Evolutionary conservation across 202 grass and related monocot species (phyloP).

Genomic region (Carex sylvatica): DNA sequence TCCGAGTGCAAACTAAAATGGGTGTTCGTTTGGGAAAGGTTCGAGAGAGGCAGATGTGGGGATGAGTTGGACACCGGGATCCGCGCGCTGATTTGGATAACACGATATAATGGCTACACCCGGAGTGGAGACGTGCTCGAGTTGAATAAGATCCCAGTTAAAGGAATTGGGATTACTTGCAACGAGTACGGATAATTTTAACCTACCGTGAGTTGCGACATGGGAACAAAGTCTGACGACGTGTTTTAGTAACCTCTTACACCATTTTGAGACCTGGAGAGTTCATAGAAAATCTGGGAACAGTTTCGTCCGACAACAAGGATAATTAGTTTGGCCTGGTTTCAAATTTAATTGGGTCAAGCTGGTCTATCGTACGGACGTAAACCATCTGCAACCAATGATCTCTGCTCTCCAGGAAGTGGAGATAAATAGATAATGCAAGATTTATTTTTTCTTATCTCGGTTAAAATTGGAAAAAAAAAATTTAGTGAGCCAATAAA

Average conservation of each 20-base stretch:
- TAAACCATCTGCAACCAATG: neutral
- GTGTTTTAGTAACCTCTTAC: neutral
- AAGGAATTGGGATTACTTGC: neutral
- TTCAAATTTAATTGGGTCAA: neutral
- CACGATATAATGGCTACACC: neutral
- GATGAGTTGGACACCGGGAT: conserved; percentile 51
- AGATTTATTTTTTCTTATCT: neutral
- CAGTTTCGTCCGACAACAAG: neutral
- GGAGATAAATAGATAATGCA: neutral
- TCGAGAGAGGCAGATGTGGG: conserved; percentile 17
- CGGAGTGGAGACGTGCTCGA: neutral
- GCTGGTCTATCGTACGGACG: neutral
- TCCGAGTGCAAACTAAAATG: neutral
- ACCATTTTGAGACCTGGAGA: neutral
- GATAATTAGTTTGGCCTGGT: neutral
- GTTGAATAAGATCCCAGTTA: neutral
- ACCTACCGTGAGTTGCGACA: neutral
- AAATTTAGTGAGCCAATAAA: neutral
- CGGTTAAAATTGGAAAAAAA: neutral
- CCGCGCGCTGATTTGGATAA: conserved; percentile 32
- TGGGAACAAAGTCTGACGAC: too few relatives aligned
- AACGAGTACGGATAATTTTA: neutral
- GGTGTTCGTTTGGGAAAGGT: neutral
- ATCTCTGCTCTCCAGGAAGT: neutral
- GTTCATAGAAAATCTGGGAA: neutral